Percentiles rank a stretch among this genome's conserved stretches.
Conservation (phyloP, 805 yeast genomes). For the Ogataea paradorogensis region DNA sequence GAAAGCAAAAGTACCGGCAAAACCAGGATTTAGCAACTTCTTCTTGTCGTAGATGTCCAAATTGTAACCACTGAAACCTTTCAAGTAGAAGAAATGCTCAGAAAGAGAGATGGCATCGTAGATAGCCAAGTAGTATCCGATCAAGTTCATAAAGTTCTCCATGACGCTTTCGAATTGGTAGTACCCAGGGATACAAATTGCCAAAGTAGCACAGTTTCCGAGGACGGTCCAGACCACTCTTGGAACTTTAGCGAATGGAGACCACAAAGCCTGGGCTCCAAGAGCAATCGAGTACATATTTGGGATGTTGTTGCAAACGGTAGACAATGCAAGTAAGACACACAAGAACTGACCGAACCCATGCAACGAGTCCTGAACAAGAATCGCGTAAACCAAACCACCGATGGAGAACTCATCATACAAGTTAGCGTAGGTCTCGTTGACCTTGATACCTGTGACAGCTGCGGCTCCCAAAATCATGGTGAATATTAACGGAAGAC, state of each 20-base stretch:
- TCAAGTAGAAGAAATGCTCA: constrained; percentile 80
- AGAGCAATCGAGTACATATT: constrained; percentile 89
- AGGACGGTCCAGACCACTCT: constrained; percentile 77
- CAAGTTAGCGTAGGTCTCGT: constrained; percentile 43
- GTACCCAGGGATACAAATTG: constrained; percentile 86
- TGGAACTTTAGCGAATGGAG: constrained; percentile 70
- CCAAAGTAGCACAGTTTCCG: constrained; percentile 76
- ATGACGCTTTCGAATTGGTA: constrained; percentile 69
- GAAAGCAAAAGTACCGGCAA: constrained; percentile 75
- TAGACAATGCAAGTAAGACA: constrained; percentile 79
- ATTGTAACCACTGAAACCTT: constrained; percentile 60
- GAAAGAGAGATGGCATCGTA: constrained; percentile 72
- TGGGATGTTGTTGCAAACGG: constrained; percentile 89
- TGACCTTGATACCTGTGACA: constrained; percentile 59
- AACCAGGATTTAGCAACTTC: constrained; percentile 65
- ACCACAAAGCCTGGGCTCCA: constrained; percentile 83
- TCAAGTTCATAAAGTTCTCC: constrained; percentile 85
- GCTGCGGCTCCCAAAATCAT: constrained; percentile 85
- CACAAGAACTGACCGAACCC: constrained; percentile 89
- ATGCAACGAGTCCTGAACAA: constrained; percentile 77
- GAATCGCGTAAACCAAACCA: constrained; percentile 76
- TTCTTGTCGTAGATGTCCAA: constrained; percentile 58
- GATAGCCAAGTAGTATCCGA: constrained; percentile 87
- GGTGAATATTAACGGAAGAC: constrained; percentile 66
- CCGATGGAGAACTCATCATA: constrained; percentile 63